Base-by-base conservation (phyloP, 208 protist species). In the Crithidia mellificae region DNA sequence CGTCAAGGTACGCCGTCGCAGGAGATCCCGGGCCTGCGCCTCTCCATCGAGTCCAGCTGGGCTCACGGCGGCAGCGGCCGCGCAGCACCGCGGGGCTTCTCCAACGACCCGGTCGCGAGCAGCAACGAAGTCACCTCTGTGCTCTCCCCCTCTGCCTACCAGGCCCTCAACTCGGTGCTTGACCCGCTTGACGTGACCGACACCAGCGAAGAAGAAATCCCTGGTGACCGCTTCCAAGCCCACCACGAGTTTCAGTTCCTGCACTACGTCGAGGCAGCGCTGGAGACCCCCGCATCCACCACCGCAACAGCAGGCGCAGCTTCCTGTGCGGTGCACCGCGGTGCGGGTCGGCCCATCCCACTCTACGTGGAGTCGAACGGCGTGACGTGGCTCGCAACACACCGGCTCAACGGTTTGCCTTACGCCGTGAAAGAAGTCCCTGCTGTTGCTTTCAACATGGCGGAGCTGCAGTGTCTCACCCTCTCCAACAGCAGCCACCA, bases 401-500 rank as follows among this genome's bases (percentile, higher is more conserved):
- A 87, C 59, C 68, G 80, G 1, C 66, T 80, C 14, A 81, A 83
- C 58, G 86, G 86, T 0, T 57, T 83, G 47, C 81, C 78, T 11
- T 92, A 92, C 68, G 74, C 72, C 8, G 78, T 88, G 29, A 92
- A 92, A 68, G 86, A 92, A 58, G 72, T 92, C 17, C 68, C 68
- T 19, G 41, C 59, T n/a, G 41, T 46, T 0, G 68, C 52, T 15
- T 74, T 74, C 50, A 74, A 67, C 53, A 24, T 30, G 5, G 50
- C 59, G 12, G 68, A 74, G 24, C 68, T 49, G 53, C 72, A 24
- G 38, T 69, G 41, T 19, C 25, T 61, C 7, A 66, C 68, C 17
- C 72, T 65, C 20, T 56, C 52, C 38, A 56, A 61, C 39, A 30
- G 34, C 30, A 15, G 49, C 34, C 30, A 34, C n/a, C 49, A 52